Evolutionary conservation across 805 yeast genomes (phyloP).

Genomic region (Starmerella lactis-condensi): DNA sequence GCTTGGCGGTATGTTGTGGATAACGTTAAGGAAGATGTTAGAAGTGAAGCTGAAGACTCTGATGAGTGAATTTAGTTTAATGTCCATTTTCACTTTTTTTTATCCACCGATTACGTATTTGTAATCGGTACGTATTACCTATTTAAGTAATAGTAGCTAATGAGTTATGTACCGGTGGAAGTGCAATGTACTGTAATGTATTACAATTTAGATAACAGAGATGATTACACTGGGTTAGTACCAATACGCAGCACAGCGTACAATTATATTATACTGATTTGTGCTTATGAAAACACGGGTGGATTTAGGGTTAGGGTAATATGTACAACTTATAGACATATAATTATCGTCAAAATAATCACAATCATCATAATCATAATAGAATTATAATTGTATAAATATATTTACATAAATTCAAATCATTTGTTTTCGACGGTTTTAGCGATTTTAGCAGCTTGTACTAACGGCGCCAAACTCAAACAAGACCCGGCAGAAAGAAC

Average conservation of each 20-base stretch:
- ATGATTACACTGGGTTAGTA: too few species aligned
- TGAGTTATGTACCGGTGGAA: neutral
- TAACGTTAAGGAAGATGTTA: conserved; percentile 39
- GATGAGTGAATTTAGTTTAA: conserved; percentile 14
- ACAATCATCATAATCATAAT: too few species aligned
- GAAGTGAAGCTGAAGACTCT: conserved; percentile 72
- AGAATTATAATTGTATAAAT: neutral
- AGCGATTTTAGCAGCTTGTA: conserved; percentile 19
- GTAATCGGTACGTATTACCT: neutral
- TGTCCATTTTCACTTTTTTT: neutral
- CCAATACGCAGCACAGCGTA: too few species aligned
- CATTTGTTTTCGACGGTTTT: conserved; percentile 15
- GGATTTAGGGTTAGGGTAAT: too few species aligned
- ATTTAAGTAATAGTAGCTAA: too few species aligned
- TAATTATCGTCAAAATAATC: too few species aligned
- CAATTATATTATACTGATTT: too few species aligned
- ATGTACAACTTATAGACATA: too few species aligned
- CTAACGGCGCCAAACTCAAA: conserved; percentile 22
- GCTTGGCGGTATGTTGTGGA: conserved; percentile 42
- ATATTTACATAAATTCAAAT: neutral
- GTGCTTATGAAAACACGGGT: too few species aligned
- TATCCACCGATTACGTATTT: neutral
- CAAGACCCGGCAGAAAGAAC: conserved; percentile 20
- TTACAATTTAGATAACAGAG: conserved; percentile 2
- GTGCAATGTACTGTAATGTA: neutral